These are phyloP conservation scores for Darksidea phi DNA, from an alignment of 495 filamentous ascomycete species.

Conservation along the genomic window DNA sequence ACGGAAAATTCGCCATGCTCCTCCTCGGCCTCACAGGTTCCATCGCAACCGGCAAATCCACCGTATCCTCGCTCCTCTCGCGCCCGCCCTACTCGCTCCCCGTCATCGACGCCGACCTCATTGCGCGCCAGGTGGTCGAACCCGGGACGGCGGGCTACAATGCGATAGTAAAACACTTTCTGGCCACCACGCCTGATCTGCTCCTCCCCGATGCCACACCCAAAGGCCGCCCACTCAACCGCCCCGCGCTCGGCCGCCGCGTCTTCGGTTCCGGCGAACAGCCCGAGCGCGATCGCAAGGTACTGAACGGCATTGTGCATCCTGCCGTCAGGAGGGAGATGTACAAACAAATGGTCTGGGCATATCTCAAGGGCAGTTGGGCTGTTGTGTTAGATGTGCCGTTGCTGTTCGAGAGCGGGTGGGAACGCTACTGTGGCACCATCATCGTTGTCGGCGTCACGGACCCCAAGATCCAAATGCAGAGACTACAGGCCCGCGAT, in stretches of 20 bases:
- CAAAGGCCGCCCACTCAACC: conserved; percentile 71
- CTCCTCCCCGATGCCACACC: conserved; percentile 54
- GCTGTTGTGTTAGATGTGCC: conserved; percentile 93
- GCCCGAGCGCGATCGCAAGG: conserved; percentile 61
- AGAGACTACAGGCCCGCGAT: conserved; percentile 69
- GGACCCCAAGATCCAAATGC: conserved; percentile 75
- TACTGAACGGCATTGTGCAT: conserved; percentile 88
- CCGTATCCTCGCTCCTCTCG: conserved; percentile 80
- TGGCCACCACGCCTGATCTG: conserved; percentile 76
- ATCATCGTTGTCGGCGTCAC: conserved; percentile 82
- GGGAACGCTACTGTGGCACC: conserved; percentile 77
- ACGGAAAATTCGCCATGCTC: conserved; percentile 60
- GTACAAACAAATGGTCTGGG: conserved; percentile 53
- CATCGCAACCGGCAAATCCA: conserved; percentile 97
- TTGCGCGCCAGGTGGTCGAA: conserved; percentile 87
- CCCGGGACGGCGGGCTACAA: conserved; percentile 82
- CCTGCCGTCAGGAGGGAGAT: conserved; percentile 78
- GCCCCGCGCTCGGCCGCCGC: conserved; percentile 76
- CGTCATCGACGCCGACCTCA: conserved; percentile 89
- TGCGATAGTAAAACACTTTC: conserved; percentile 75
- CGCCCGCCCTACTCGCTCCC: conserved; percentile 79
- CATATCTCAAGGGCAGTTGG: conserved; percentile 70
- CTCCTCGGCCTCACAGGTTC: conserved; percentile 95
- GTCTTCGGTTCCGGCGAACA: conserved; percentile 77
- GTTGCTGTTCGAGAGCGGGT: conserved; percentile 79